phyloP scores from a whole-genome alignment of 2,329 filamentous ascomycete genomes.

The Grosmannia serpens region DNA sequence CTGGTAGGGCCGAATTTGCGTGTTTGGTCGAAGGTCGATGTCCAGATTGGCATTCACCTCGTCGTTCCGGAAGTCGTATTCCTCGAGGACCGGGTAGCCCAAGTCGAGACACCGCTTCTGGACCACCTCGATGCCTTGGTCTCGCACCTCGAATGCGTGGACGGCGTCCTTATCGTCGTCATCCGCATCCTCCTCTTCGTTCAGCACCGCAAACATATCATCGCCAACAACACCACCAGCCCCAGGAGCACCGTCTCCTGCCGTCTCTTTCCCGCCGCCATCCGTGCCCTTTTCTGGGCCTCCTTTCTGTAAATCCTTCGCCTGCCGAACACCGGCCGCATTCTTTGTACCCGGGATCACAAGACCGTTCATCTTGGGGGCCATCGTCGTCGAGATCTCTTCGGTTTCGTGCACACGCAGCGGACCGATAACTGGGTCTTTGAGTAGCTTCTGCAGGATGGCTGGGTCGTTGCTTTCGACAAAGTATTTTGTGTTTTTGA shows the following conservation, averaged over 20 bases:
- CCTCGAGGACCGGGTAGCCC: slow-evolving; percentile 78
- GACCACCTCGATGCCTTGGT: slow-evolving; percentile 71
- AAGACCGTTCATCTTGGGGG: slow-evolving; percentile 74
- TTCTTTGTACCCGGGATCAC: slow-evolving; percentile 93
- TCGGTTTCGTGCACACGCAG: slow-evolving; percentile 54
- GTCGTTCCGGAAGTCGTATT: slow-evolving; percentile 95
- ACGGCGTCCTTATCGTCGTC: slow-evolving; percentile 72
- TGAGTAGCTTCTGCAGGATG: slow-evolving; percentile 76
- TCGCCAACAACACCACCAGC: slow-evolving; percentile 20
- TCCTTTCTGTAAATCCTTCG: slow-evolving; percentile 24
- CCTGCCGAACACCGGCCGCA: slow-evolving; percentile 77
- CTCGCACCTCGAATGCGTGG: slow-evolving; percentile 84
- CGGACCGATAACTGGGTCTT: slow-evolving; percentile 70
- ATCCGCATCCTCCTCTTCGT: slow-evolving; percentile 74
- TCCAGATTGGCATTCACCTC: slow-evolving; percentile 80
- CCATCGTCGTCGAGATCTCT: slow-evolving; percentile 68
- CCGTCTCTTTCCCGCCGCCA: not conserved
- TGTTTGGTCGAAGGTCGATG: slow-evolving; percentile 81
- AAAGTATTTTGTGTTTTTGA: slow-evolving; percentile 91
- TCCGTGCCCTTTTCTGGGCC: not conserved
- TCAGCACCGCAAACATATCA: slow-evolving; percentile 34
- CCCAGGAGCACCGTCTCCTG: not conserved
- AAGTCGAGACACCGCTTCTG: slow-evolving; percentile 84
- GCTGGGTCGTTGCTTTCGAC: slow-evolving; percentile 83
- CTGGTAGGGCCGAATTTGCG: slow-evolving; percentile 88